A percentile compares a stretch with the other conserved stretches of the same genome.
phyloP scores from a whole-genome alignment of 768 basidiomycete genomes.

The Phlebiopsis flavidoalba region DNA sequence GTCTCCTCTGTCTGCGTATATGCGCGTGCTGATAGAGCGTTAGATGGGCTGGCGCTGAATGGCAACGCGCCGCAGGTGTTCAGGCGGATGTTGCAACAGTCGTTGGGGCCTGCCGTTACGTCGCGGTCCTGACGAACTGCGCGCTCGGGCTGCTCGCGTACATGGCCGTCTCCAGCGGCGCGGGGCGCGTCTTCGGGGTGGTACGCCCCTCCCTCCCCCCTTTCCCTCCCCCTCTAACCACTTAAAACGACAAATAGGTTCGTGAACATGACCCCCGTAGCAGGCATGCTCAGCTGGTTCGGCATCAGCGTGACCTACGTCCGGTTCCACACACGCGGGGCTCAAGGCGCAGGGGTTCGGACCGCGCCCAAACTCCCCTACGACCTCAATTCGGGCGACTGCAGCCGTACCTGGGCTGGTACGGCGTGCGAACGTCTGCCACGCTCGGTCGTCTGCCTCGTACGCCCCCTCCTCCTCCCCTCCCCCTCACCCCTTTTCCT shows the following conservation, averaged over 20 bases:
- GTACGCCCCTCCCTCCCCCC: too few relatives aligned
- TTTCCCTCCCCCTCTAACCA: not conserved
- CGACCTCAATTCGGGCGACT: constrained; percentile 28
- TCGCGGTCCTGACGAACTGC: constrained; percentile 27
- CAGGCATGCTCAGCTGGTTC: constrained; percentile 40
- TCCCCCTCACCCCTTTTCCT: constrained; percentile 26
- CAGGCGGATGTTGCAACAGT: constrained; percentile 27
- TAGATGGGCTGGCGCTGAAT: constrained; percentile 48
- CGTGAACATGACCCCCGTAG: constrained; percentile 26
- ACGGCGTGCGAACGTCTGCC: constrained; percentile 22
- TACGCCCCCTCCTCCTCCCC: constrained; percentile 41
- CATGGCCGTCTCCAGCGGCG: constrained; percentile 31
- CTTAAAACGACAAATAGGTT: constrained; percentile 1
- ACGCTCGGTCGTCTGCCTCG: constrained; percentile 56
- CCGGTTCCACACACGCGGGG: constrained; percentile 41
- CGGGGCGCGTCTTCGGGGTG: constrained; percentile 38
- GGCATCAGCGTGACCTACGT: constrained; percentile 42
- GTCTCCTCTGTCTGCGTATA: too few relatives aligned
- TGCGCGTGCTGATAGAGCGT: too few relatives aligned
- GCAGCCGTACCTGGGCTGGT: constrained; percentile 40
- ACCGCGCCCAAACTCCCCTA: constrained; percentile 44
- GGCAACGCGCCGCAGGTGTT: constrained; percentile 54
- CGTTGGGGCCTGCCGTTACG: constrained; percentile 40
- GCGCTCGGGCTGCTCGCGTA: constrained; percentile 34
- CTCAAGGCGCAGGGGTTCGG: constrained; percentile 43